A percentile compares a stretch with the other conserved stretches of the same genome.
Conservation (phyloP, 257 asterid genomes). For the Solanum habrochaites region DNA sequence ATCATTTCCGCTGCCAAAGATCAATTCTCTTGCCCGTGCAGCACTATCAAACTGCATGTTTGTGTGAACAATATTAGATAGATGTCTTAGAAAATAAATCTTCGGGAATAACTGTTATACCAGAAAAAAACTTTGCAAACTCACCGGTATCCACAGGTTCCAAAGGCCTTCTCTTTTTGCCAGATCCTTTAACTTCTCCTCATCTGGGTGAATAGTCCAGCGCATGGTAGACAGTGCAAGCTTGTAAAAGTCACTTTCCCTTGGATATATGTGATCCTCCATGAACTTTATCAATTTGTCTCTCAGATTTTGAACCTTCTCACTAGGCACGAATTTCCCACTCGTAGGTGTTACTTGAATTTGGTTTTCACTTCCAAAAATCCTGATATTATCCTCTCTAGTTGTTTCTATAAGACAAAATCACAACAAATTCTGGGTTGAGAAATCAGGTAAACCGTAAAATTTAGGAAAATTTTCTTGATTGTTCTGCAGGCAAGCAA, state of each 20-base stretch:
- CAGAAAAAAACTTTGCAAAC: conserved; percentile 1
- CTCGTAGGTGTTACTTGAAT: conserved; percentile 21
- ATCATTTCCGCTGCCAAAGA: conserved; percentile 24
- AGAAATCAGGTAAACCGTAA: not conserved
- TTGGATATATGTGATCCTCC: conserved; percentile 74
- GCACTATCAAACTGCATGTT: conserved; percentile 74
- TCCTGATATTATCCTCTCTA: conserved; percentile 18
- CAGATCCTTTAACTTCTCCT: conserved; percentile 79
- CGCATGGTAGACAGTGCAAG: conserved; percentile 67
- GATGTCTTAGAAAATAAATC: not conserved
- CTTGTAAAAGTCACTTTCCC: conserved; percentile 57
- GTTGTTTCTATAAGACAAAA: conserved; percentile 15
- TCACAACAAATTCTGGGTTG: not conserved
- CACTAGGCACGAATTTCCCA: conserved; percentile 61
- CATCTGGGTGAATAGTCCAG: conserved; percentile 84
- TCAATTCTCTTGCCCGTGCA: conserved; percentile 61
- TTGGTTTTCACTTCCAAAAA: conserved; percentile 10
- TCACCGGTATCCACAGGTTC: conserved; percentile 89
- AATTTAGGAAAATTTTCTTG: not conserved
- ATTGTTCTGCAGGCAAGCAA: not conserved
- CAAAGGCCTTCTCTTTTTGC: conserved; percentile 77
- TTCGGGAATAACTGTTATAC: not conserved
- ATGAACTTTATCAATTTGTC: conserved; percentile 59
- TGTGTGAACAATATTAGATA: not conserved
- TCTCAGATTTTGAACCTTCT: conserved; percentile 58